Base-by-base conservation (phyloP, 2,329 filamentous ascomycete species). In the Harringtonia aguacate region DNA sequence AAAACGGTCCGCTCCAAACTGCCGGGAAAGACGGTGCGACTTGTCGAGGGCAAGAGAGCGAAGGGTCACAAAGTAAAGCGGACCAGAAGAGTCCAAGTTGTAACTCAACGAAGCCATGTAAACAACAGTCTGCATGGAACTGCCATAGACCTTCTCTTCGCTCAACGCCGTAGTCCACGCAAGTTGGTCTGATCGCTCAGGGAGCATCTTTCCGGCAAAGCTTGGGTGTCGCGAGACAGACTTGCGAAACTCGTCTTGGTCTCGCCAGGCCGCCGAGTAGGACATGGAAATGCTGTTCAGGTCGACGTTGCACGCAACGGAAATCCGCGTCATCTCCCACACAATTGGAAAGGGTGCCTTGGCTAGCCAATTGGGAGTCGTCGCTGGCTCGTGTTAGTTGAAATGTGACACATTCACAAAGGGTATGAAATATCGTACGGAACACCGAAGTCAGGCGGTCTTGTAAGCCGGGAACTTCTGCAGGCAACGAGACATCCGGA, bases 1-100 rank as follows among this genome's bases (percentile, higher is more conserved):
- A 37, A 79, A 79, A 0, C 77, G 66, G 49, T 81, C 76, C 0
- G 68, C 58, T 0, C 77, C 76, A 49, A 78, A 79, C 5, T 68
- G 69, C 13, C 77, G 68, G 18, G 61, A 60, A 0, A 81, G 56
- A 2, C 77, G 70, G 54, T 77, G 67, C 0, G 69, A 61, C 3
- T 63, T 53, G 22, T 76, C 71, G 2, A 77, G 53, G 10, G 58
- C 62, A 2, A 79, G 52, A 0, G 73, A 68, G 2, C 66, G 60
- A 10, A 81, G 61, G 6, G 61, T 62, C 5, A 79, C 52, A 0
- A 53, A 47, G 46, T 76, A 74, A 0, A 70, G 41, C 0, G 69
- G 64, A 0, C 65, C 68, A 0, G 50, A 55, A 4, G 55, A 52
- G 2, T 58, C 51, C 0, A 53, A 41, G 31, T 61, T 66, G 29